Evolutionary conservation across 306 rosid species (phyloP), one percentile per base, ranked within the genome.

Genomic region (Fragaria nilgerrensis): DNA sequence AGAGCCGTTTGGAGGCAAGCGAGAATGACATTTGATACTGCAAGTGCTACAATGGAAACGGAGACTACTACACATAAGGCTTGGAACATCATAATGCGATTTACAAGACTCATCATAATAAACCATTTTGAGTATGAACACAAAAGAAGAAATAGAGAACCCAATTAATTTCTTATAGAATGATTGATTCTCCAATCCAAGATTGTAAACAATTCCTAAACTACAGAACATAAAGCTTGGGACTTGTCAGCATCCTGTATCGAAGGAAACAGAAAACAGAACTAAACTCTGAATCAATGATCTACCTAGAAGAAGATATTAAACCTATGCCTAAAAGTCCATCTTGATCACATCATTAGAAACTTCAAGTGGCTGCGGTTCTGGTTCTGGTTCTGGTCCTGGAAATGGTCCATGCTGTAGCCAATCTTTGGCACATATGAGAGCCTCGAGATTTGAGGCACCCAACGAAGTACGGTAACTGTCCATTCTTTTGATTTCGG

Each of bases 381-480:
- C 43, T 32, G 44, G 43, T 63, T 63, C 67, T 4, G 81, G 73
- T 34, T 81, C 43, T 32, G 44, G 43, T 63, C 32, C 67, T 4
- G 87, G 77, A 43, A 83, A 78, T 61, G 86, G 77, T 72, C 88
- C 94, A 37, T 68, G 49, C 45, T 78, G 89, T 34, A 92, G 82
- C 98, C 98, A 95, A 47, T 90, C 97, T 82, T 84, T 92, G 71
- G 96, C 78, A 74, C 98, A 95, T 75, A 89, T 68, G 68, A 95
- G 92, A 77, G 97, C 96, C 83, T 95, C 96, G 2, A 92, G 90
- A n/a, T 90, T 92, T 37, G 39, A 59, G 0, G 96, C 82, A 69
- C 79, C 79, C 85, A 92, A 75, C 8, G 86, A 88, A 85, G 88
- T 87, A 45, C 87, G 84, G 78, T 87, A 77, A 84, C 82, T 77